These are phyloP conservation scores for Penicillium sp. DNA, from an alignment of 2,329 filamentous ascomycete species.

Conservation along the genomic window DNA sequence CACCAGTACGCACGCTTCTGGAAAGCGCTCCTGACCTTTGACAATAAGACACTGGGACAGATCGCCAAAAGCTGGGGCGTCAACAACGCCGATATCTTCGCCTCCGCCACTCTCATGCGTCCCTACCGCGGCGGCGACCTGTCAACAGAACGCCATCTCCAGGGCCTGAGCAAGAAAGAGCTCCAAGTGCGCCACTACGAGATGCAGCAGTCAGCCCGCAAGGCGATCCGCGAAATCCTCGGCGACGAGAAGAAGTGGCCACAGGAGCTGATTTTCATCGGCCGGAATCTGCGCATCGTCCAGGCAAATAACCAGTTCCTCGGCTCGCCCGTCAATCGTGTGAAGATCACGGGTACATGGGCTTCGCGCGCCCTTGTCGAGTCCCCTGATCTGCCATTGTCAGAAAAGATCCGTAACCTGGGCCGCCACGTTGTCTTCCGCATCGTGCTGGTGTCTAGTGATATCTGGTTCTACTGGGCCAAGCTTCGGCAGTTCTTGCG, in stretches of 20 bases:
- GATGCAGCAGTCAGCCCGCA: constrained; percentile 68
- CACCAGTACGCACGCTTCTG: constrained; percentile 85
- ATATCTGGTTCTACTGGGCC: constrained; percentile 77
- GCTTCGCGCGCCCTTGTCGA: constrained; percentile 78
- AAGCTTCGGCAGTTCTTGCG: constrained; percentile 73
- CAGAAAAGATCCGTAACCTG: constrained; percentile 62
- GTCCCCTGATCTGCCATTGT: constrained; percentile 58
- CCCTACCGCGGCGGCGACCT: constrained; percentile 83
- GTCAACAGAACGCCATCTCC: constrained; percentile 55
- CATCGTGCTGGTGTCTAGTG: constrained; percentile 66
- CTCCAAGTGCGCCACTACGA: constrained; percentile 62
- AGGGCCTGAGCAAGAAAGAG: constrained; percentile 51
- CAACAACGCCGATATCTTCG: constrained; percentile 82
- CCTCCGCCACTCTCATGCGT: constrained; percentile 79
- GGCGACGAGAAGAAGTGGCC: constrained; percentile 85
- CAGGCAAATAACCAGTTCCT: constrained; percentile 90
- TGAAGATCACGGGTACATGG: constrained; percentile 93
- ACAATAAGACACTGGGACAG: constrained; percentile 70
- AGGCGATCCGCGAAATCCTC: constrained; percentile 72
- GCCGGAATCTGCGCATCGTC: constrained; percentile 85
- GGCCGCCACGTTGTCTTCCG: constrained; percentile 79
- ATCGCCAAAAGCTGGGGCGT: constrained; percentile 82
- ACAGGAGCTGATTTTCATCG: constrained; percentile 85
- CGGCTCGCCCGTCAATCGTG: constrained; percentile 78
- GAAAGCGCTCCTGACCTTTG: constrained; percentile 89